Evolutionary conservation across 176 grass and related monocot genomes (phyloP).

Genomic region (Eleusine coracana): DNA sequence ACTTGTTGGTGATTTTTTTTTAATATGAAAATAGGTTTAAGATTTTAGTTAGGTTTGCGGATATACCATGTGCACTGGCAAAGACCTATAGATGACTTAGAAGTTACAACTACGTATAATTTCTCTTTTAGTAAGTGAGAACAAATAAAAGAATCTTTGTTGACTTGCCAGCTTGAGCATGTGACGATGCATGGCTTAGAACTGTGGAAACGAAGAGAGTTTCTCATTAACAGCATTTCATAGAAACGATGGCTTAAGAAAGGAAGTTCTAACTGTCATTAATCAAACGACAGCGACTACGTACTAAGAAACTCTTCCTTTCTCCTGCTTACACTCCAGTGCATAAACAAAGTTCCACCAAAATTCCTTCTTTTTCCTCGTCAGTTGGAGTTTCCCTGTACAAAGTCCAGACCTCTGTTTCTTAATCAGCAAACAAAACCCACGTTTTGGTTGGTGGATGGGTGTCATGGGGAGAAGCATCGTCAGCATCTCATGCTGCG

Average conservation of each 20-base stretch:
- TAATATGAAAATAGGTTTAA: neutral
- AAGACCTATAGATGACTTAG: neutral
- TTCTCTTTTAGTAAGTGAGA: neutral
- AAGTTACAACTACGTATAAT: neutral
- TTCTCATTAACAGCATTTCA: neutral
- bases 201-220: neutral
- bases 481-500: constrained; percentile 24
- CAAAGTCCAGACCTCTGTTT: neutral
- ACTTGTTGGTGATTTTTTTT: neutral
- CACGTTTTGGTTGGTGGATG: constrained; percentile 40
- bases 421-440: constrained; percentile 30
- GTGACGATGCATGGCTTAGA: neutral
- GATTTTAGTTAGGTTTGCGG: neutral
- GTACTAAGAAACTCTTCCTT: constrained; percentile 16
- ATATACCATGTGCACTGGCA: neutral
- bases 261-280: neutral
- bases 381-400: constrained; percentile 1
- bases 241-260: constrained; percentile 27
- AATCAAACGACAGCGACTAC: constrained; percentile 40
- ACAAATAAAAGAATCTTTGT: neutral
- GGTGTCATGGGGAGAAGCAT: constrained; percentile 27
- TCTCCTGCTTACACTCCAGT: neutral
- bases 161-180: constrained; percentile 21
- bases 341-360: neutral
- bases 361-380: neutral